These are phyloP conservation scores for Tremellales sp. DNA, from an alignment of 1,284 basidiomycete genomes.

Conservation along the genomic window DNA sequence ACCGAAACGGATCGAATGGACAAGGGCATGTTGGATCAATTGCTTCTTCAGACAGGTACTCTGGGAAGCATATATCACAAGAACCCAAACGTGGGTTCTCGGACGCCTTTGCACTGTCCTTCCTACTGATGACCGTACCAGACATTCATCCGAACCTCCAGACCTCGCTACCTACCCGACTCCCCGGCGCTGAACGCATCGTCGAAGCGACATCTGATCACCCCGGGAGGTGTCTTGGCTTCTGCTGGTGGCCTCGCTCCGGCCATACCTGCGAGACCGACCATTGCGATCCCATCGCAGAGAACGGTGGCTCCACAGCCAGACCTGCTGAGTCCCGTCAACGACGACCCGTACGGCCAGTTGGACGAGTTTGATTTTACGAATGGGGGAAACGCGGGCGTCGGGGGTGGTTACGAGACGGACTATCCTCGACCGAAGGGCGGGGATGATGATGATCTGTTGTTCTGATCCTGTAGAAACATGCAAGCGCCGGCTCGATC, in stretches of 20 bases:
- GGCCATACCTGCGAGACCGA: constrained; percentile 13
- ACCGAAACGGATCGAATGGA: constrained; percentile 98
- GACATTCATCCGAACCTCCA: constrained; percentile 50
- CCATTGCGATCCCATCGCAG: constrained; percentile 11
- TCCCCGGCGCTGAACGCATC: constrained; percentile 47
- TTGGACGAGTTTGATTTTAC: constrained; percentile 44
- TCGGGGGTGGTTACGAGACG: constrained; percentile 38
- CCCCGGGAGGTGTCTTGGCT: constrained; percentile 25
- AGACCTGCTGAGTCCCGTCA: constrained; percentile 1
- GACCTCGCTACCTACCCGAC: constrained; percentile 43
- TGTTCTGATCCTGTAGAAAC: too few relatives aligned
- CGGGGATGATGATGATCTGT: constrained; percentile 32
- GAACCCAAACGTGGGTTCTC: constrained; percentile 38
- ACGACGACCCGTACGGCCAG: constrained; percentile 45
- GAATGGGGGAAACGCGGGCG: constrained; percentile 20
- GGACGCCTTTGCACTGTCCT: neutral
- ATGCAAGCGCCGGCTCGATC: too few relatives aligned
- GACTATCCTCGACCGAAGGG: constrained; percentile 42
- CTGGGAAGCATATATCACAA: constrained; percentile 50
- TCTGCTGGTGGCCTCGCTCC: constrained; percentile 4
- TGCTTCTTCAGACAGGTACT: constrained; percentile 48
- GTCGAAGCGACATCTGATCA: constrained; percentile 47
- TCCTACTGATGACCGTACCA: constrained; percentile 11
- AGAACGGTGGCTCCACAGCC: neutral
- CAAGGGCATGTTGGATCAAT: constrained; percentile 84